phyloP scores from a whole-genome alignment of 1,139 yeast genomes.

The Pichia inconspicua region DNA sequence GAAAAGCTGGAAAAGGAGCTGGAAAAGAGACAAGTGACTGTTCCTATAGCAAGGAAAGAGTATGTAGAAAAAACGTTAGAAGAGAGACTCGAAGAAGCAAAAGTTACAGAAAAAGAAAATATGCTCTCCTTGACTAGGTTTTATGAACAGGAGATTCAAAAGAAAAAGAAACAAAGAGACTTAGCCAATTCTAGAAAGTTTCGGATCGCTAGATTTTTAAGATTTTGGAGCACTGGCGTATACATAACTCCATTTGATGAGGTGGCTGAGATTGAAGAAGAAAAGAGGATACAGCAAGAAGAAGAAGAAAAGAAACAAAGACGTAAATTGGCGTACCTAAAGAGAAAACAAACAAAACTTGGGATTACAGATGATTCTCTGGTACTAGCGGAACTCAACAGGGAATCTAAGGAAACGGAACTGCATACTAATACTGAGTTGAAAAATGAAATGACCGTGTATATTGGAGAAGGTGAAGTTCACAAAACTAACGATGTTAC shows the following conservation, averaged over 20 bases:
- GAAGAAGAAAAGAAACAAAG: conserved; percentile 29
- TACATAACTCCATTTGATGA: conserved; percentile 47
- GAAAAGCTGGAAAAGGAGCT: conserved; percentile 68
- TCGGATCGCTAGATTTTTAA: conserved; percentile 48
- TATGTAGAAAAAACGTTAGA: conserved; percentile 69
- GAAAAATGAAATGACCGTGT: neutral
- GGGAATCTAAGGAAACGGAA: neutral
- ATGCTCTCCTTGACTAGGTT: conserved; percentile 64
- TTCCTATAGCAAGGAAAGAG: conserved; percentile 29
- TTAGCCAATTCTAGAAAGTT: conserved; percentile 58
- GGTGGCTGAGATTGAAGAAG: conserved; percentile 38
- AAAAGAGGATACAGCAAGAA: conserved; percentile 25
- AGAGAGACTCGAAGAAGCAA: conserved; percentile 77
- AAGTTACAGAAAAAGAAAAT: conserved; percentile 76
- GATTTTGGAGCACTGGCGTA: conserved; percentile 38
- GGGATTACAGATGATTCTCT: conserved; percentile 4
- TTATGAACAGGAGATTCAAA: conserved; percentile 76
- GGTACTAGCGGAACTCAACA: neutral
- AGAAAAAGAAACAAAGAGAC: conserved; percentile 71
- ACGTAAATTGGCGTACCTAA: conserved; percentile 35
- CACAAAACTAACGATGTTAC: neutral
- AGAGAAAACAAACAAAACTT: conserved; percentile 22
- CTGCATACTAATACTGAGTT: neutral
- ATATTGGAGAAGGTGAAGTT: neutral
- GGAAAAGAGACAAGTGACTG: conserved; percentile 44